Percentiles rank a stretch among this genome's conserved stretches.
Evolutionary conservation across 2,329 filamentous ascomycete genomes (phyloP).

Genomic region (Tolypocladium cylindrosporum): DNA sequence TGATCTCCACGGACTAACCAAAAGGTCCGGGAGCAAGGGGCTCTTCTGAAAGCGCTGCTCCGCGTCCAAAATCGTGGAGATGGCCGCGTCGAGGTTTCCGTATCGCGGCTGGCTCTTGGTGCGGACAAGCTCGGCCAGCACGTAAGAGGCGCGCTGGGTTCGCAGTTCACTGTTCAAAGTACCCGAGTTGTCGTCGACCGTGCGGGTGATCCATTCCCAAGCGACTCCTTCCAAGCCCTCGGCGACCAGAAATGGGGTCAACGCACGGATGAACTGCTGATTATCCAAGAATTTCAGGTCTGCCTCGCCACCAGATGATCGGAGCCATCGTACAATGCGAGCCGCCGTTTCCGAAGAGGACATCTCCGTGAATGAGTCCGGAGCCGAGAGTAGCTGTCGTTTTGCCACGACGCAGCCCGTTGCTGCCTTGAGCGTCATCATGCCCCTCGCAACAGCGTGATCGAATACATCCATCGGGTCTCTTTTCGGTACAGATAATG

Average conservation of each 20-base stretch:
- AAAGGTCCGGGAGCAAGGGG: conserved; percentile 21
- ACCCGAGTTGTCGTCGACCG: conserved; percentile 20
- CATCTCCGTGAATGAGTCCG: conserved; percentile 18
- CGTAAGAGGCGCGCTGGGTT: conserved; percentile 16
- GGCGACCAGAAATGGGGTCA: conserved; percentile 41
- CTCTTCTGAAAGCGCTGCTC: conserved; percentile 29
- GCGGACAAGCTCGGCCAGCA: conserved; percentile 31
- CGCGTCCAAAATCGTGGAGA: conserved; percentile 35
- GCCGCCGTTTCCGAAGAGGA: conserved; percentile 32
- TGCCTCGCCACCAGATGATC: conserved; percentile 36
- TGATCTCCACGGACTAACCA: conserved; percentile 33
- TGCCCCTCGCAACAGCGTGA: conserved; percentile 41
- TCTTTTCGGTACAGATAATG: conserved; percentile 11
- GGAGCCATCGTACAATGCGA: conserved; percentile 44
- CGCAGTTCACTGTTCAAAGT: conserved; percentile 11
- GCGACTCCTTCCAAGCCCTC: conserved; percentile 40
- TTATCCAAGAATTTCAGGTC: conserved; percentile 34
- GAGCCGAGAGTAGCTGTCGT: conserved; percentile 25
- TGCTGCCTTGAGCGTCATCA: conserved; percentile 45
- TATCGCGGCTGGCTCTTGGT: conserved; percentile 27
- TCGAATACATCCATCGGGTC: conserved; percentile 47
- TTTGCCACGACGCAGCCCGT: conserved; percentile 43
- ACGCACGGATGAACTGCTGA: conserved; percentile 23
- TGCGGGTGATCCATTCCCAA: conserved; percentile 42
- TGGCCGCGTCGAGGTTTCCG: conserved; percentile 38